These are phyloP conservation scores for Pichia sorboxylosa DNA, from an alignment of 1,139 yeast genomes.

Conservation along the genomic window DNA sequence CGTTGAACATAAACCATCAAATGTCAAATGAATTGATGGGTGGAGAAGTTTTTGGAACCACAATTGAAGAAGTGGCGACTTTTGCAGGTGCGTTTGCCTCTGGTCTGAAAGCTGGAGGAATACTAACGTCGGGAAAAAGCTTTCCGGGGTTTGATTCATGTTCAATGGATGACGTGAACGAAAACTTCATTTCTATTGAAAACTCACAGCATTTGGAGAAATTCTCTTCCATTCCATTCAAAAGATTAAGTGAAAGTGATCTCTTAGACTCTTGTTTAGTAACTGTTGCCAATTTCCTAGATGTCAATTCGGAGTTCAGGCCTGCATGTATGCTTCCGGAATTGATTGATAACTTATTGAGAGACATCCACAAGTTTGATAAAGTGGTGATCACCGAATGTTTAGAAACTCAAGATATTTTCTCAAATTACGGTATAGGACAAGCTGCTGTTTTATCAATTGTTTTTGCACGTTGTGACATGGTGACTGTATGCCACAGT, in stretches of 20 bases:
- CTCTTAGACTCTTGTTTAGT: conserved; percentile 46
- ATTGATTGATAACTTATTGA: conserved; percentile 40
- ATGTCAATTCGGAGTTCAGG: conserved; percentile 47
- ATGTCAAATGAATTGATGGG: conserved; percentile 49
- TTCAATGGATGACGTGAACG: conserved; percentile 44
- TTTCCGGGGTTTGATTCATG: conserved; percentile 63
- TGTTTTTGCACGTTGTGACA: conserved; percentile 54
- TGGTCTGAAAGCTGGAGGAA: conserved; percentile 47
- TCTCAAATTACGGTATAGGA: conserved; percentile 52
- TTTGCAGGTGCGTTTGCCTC: conserved; percentile 44
- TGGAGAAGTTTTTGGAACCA: conserved; percentile 52
- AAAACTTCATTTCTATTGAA: conserved; percentile 50
- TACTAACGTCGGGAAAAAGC: conserved; percentile 50
- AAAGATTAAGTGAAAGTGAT: conserved; percentile 36
- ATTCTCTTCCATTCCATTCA: conserved; percentile 43
- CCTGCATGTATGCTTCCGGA: conserved; percentile 55
- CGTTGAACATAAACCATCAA: conserved; percentile 50
- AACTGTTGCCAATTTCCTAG: conserved; percentile 64
- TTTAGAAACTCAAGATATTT: conserved; percentile 53
- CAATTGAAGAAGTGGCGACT: conserved; percentile 44
- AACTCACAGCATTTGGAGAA: conserved; percentile 42
- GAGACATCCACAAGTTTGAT: conserved; percentile 42
- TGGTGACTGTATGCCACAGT: conserved; percentile 54
- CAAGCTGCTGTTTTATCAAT: conserved; percentile 53
- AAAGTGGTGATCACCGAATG: conserved; percentile 59